phyloP scores from a whole-genome alignment of 2,329 filamentous ascomycete genomes.

The Xenoacremonium recifei region DNA sequence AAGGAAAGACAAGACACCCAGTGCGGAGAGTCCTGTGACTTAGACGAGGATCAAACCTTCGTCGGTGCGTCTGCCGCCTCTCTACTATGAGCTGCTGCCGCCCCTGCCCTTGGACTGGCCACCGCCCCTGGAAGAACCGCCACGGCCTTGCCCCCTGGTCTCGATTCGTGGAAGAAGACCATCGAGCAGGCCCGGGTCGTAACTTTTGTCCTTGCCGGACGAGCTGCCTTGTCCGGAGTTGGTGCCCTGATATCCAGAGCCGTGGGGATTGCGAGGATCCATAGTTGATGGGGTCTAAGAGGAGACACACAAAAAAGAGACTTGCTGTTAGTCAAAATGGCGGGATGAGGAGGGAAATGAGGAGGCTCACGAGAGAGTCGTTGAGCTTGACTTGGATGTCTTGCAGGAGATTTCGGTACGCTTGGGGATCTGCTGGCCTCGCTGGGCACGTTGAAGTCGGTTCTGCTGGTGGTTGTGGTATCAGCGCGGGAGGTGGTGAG shows the following conservation, averaged over 20 bases:
- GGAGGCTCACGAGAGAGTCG: background rate
- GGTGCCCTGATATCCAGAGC: conserved; percentile 8
- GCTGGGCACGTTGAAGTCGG: background rate
- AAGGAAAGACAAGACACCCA: no score
- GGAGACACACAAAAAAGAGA: no score
- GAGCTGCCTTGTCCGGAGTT: conserved; percentile 8
- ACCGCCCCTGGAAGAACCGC: background rate
- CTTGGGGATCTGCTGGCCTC: background rate
- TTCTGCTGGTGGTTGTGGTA: background rate
- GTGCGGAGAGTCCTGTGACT: no score
- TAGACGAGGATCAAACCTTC: no score
- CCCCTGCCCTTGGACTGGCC: background rate
- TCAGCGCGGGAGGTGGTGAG: background rate
- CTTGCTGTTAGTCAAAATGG: background rate
- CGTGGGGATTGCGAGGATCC: conserved; percentile 1
- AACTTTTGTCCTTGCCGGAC: conserved; percentile 6
- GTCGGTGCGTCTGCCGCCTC: no score
- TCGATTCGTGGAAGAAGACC: conserved; percentile 22
- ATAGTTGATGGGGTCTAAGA: background rate
- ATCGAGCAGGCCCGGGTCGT: conserved; percentile 14
- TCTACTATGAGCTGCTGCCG: background rate
- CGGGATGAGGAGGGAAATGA: background rate
- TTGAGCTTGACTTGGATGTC: background rate
- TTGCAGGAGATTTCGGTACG: background rate
- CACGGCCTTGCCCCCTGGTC: conserved; percentile 20